phyloP scores from a whole-genome alignment of 345 rosid species.

The Lumnitzera racemosa region DNA sequence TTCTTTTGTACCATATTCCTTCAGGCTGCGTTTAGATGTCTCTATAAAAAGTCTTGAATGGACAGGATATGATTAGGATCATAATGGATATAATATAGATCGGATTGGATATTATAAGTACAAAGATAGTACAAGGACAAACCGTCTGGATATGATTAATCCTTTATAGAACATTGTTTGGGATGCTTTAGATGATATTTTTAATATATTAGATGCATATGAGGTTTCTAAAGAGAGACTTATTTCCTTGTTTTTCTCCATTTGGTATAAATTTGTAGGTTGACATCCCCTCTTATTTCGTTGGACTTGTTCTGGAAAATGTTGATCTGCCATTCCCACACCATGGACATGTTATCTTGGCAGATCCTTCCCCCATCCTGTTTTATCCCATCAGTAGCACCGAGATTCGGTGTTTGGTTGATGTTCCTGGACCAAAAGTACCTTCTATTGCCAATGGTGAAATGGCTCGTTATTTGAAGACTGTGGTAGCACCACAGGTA shows the following conservation, averaged over 20 bases:
- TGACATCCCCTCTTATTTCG: constrained; percentile 48
- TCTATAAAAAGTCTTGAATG: too few relatives aligned
- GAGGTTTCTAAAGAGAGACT: neutral
- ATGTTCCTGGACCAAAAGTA: constrained; percentile 49
- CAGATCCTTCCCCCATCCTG: constrained; percentile 50
- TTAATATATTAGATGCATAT: too few relatives aligned
- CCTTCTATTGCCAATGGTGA: constrained; percentile 65
- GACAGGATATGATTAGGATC: too few relatives aligned
- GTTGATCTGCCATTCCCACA: constrained; percentile 48
- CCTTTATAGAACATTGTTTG: too few relatives aligned
- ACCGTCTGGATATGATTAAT: too few relatives aligned
- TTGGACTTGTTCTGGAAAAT: constrained; percentile 57
- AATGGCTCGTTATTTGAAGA: constrained; percentile 52
- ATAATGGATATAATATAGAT: too few relatives aligned
- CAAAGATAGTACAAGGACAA: too few relatives aligned
- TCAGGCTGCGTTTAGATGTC: too few relatives aligned
- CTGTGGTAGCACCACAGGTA: constrained; percentile 48
- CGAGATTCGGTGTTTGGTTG: constrained; percentile 65
- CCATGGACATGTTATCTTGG: constrained; percentile 46
- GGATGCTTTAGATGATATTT: too few relatives aligned
- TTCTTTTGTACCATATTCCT: too few relatives aligned
- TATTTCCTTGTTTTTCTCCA: neutral
- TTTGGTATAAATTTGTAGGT: constrained; percentile 27
- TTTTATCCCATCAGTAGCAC: constrained; percentile 53
- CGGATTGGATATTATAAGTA: too few relatives aligned